Base-by-base conservation (phyloP, 2,329 filamentous ascomycete species). In the Alternaria triticina region DNA sequence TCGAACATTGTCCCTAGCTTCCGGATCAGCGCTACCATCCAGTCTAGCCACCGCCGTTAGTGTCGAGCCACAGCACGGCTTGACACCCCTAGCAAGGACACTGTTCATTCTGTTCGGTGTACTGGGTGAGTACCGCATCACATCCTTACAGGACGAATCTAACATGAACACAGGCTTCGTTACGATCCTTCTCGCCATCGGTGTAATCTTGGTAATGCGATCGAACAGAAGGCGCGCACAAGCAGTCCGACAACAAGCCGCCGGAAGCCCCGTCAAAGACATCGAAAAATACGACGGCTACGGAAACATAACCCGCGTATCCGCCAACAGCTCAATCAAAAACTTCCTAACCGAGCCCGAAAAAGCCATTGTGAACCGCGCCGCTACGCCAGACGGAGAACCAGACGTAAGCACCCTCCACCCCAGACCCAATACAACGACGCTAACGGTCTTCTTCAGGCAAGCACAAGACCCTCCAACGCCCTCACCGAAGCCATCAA, bases 21-120 rank as follows among this genome's bases (percentile, higher is more conserved):
- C 55, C 7, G 15, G 33, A n/a, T 43, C 45, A 36, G 43, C 45
- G 13, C n/a, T 44, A 15, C 40, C 55, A 43, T 59, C 60, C 3
- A 52, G 36, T 36, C 12, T 50, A 12, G 23, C 56, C 6, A 51
- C 47, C 36, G 27, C 36, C 17, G 25, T 45, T 1, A 51, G 22
- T n/a, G 40, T 33, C 20, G 56, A 54, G 25, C 44, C 47, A n/a
- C 23, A 43, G 17, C 27, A 44, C 23, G 50, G 62, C n/a, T 56
- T 65, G 54, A 55, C 52, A 2, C 62, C 65, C 6, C 44, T 59
- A 3, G 54, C 59, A 49, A 59, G 59, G 33, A 51, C 65, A 13
- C 28, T 67, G 11, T 65, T 67, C 28, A 65, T 67, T 17, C 49
- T 62, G 12, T 59, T 67, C 13, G 62, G 62, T 3, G 65, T 65